Conservation (phyloP, 148 eudicot species). For the Heliamphora exappendiculata region DNA sequence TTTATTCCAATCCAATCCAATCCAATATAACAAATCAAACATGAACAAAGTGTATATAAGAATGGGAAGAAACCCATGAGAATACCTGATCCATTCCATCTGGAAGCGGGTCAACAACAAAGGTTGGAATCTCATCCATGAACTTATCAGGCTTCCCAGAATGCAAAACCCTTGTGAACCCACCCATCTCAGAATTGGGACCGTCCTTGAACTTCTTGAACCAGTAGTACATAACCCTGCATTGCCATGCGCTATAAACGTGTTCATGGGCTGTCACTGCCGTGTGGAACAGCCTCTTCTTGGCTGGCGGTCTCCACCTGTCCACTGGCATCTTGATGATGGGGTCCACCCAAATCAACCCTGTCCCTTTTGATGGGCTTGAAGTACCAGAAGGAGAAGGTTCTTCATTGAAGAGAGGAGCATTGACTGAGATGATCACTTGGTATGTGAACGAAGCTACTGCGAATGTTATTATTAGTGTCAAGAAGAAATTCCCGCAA, state of each 20-base stretch:
- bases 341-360: conserved; percentile 43
- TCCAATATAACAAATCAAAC: too few relatives aligned
- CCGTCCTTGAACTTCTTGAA: conserved; percentile 51
- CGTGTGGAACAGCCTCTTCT: conserved; percentile 71
- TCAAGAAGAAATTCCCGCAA: conserved; percentile 57
- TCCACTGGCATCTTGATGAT: conserved; percentile 56
- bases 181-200: conserved; percentile 80
- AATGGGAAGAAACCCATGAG: too few relatives aligned
- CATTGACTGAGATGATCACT: conserved; percentile 66
- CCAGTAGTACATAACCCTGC: conserved; percentile 95
- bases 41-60: too few relatives aligned
- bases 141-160: conserved; percentile 59
- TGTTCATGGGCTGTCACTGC: conserved; percentile 90
- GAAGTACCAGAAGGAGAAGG: conserved; percentile 69
- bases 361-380: conserved; percentile 3
- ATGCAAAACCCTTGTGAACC: conserved; percentile 89
- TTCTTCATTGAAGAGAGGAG: conserved; percentile 64
- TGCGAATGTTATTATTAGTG: conserved; percentile 51
- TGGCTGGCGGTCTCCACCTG: conserved; percentile 20
- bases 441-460: conserved; percentile 88
- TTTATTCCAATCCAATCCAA: too few relatives aligned
- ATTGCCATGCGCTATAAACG: conserved; percentile 90
- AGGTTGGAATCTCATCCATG: conserved; percentile 98
- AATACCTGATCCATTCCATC: conserved; percentile 73
- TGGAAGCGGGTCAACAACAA: conserved; percentile 88